Conservation (phyloP, 768 basidiomycete species). For the Podaxis carcinomalis region DNA sequence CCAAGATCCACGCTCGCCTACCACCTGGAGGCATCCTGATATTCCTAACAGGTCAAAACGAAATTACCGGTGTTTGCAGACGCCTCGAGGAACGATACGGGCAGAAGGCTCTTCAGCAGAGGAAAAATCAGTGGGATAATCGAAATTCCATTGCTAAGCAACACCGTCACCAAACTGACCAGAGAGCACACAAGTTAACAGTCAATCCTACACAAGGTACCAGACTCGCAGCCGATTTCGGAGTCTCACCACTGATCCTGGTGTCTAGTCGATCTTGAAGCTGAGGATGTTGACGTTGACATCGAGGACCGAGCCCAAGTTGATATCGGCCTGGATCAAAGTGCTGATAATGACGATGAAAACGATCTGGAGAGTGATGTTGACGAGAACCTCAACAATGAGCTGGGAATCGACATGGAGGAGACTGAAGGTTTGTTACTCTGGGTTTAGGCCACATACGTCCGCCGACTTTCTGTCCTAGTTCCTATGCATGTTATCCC, state of each 20-base stretch:
- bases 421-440: slow-evolving; percentile 57
- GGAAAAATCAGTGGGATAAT: slow-evolving; percentile 25
- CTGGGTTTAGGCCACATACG: slow-evolving; percentile 4
- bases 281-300: slow-evolving; percentile 64
- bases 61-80: slow-evolving; percentile 82
- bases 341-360: slow-evolving; percentile 62
- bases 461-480: slow-evolving; percentile 24
- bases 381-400: slow-evolving; percentile 51
- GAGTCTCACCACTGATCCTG: neutral
- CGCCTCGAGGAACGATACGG: slow-evolving; percentile 80
- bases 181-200: slow-evolving; percentile 15
- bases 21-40: slow-evolving; percentile 92
- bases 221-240: neutral
- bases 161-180: slow-evolving; percentile 17
- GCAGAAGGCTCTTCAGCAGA: slow-evolving; percentile 52
- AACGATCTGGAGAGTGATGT: slow-evolving; percentile 76
- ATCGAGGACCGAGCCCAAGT: slow-evolving; percentile 6
- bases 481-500: slow-evolving; percentile 94
- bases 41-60: slow-evolving; percentile 94
- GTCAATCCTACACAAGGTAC: slow-evolving; percentile 49
- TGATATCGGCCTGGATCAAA: slow-evolving; percentile 59
- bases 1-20: slow-evolving; percentile 88
- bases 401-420: slow-evolving; percentile 55
- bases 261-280: slow-evolving; percentile 63
- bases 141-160: slow-evolving; percentile 14